Conservation (phyloP, 2,329 filamentous ascomycete genomes). For the Botryotinia globosa region DNA sequence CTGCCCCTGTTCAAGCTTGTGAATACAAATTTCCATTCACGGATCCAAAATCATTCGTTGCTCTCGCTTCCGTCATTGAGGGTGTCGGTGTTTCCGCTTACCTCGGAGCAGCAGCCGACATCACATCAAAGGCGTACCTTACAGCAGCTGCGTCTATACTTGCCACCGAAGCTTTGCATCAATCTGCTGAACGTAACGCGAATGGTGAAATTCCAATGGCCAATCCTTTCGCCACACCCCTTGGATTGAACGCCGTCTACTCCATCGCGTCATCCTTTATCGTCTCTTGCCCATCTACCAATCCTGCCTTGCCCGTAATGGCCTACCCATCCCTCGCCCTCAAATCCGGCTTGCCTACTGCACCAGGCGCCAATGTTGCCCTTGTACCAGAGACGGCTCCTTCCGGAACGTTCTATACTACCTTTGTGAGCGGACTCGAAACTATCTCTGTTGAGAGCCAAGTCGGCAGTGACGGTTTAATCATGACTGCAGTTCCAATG, state of each 20-base stretch:
- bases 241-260: conserved; percentile 58
- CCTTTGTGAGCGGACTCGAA: conserved; percentile 38
- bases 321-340: conserved; percentile 53
- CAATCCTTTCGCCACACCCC: conserved; percentile 58
- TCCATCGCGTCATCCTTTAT: conserved; percentile 64
- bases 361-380: conserved; percentile 28
- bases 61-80: conserved; percentile 54
- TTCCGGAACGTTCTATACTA: conserved; percentile 38
- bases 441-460: conserved; percentile 39
- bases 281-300: conserved; percentile 52
- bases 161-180: conserved; percentile 64
- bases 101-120: conserved; percentile 59
- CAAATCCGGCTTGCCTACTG: conserved; percentile 29
- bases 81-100: conserved; percentile 59
- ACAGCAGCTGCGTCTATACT: conserved; percentile 63
- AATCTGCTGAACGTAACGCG: conserved; percentile 55
- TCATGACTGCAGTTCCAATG: conserved; percentile 36
- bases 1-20: conserved; percentile 53
- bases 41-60: conserved; percentile 50
- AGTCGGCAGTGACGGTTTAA: conserved; percentile 32
- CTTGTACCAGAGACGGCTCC: conserved; percentile 33
- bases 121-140: conserved; percentile 57
- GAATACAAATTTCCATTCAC: conserved; percentile 54
- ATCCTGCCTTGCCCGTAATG: conserved; percentile 56
- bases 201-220: conserved; percentile 53